Evolutionary conservation across 768 basidiomycete species (phyloP).

Genomic region (Boletus pseudopeckii): DNA sequence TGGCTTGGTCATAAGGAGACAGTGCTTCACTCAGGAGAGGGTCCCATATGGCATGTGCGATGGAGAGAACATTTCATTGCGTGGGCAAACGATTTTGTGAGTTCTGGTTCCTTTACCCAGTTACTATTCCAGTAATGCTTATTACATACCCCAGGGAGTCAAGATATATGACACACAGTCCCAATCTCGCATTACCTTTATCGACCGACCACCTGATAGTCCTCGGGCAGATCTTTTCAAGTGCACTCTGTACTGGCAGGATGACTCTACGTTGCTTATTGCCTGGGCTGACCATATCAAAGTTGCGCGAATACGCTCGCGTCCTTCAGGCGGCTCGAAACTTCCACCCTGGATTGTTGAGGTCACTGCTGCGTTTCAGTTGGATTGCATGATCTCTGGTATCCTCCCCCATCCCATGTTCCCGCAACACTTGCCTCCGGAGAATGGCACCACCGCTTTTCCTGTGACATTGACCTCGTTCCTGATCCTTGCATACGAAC

Average conservation of each 20-base stretch:
- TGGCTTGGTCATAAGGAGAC: conserved; percentile 96
- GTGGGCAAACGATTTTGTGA: conserved; percentile 91
- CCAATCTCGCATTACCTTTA: conserved; percentile 75
- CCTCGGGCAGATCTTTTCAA: conserved; percentile 95
- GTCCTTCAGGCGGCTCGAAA: conserved; percentile 47
- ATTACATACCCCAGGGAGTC: conserved; percentile 61
- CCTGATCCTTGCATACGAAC: conserved; percentile 83
- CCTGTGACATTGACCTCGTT: conserved; percentile 57
- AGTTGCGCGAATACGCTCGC: conserved; percentile 73
- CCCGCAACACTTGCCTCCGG: conserved; percentile 12
- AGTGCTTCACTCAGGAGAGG: conserved; percentile 77
- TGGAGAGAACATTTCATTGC: conserved; percentile 88
- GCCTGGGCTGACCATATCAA: conserved; percentile 95
- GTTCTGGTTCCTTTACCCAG: conserved; percentile 22
- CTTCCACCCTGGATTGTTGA: conserved; percentile 71
- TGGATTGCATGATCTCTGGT: conserved; percentile 95
- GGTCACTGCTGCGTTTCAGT: conserved; percentile 85
- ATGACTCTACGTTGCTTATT: conserved; percentile 85
- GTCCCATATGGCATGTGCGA: conserved; percentile 88
- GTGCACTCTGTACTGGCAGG: conserved; percentile 88
- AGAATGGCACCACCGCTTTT: conserved; percentile 19
- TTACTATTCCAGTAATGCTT: not conserved
- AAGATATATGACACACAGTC: conserved; percentile 87
- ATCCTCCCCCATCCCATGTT: conserved; percentile 72
- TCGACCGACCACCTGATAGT: conserved; percentile 76